Evolutionary conservation across 2,329 filamentous ascomycete species (phyloP).

Genomic region (Nemania diffusa): DNA sequence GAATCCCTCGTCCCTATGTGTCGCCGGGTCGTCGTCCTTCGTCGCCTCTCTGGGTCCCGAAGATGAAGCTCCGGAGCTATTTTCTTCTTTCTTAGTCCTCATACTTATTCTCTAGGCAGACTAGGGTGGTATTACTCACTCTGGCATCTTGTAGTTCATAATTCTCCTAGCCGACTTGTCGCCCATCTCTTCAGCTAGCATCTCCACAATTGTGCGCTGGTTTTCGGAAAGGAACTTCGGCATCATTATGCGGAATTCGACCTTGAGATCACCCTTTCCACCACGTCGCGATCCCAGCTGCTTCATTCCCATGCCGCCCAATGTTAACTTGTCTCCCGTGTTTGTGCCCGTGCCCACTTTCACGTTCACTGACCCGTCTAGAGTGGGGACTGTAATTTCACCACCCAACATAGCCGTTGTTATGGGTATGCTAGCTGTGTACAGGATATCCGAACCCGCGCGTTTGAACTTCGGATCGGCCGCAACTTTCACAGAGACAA

Average conservation of each 20-base stretch:
- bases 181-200: conserved; percentile 95
- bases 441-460: conserved; percentile 87
- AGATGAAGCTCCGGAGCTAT: conserved; percentile 34
- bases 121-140: conserved; percentile 55
- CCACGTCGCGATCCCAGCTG: conserved; percentile 75
- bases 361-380: conserved; percentile 90
- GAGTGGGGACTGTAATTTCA: conserved; percentile 86
- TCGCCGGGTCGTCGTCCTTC: conserved; percentile 52
- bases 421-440: conserved; percentile 89
- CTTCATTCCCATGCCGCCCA: conserved; percentile 94
- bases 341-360: conserved; percentile 91
- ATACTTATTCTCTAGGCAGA: not conserved
- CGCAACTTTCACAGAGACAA: conserved; percentile 89
- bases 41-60: conserved; percentile 36
- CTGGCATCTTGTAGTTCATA: conserved; percentile 78
- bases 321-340: conserved; percentile 89
- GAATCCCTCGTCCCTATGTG: conserved; percentile 86
- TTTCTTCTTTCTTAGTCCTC: conserved; percentile 32
- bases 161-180: conserved; percentile 91
- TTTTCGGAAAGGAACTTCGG: conserved; percentile 93
- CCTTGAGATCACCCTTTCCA: conserved; percentile 81
- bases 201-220: conserved; percentile 91
- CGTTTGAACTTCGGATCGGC: conserved; percentile 90
- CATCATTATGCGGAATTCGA: conserved; percentile 96
- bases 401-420: conserved; percentile 94